Evolutionary conservation across 2,329 filamentous ascomycete genomes (phyloP), one percentile per base, ranked within the genome.

Genomic region (Nectriaceae sp.): DNA sequence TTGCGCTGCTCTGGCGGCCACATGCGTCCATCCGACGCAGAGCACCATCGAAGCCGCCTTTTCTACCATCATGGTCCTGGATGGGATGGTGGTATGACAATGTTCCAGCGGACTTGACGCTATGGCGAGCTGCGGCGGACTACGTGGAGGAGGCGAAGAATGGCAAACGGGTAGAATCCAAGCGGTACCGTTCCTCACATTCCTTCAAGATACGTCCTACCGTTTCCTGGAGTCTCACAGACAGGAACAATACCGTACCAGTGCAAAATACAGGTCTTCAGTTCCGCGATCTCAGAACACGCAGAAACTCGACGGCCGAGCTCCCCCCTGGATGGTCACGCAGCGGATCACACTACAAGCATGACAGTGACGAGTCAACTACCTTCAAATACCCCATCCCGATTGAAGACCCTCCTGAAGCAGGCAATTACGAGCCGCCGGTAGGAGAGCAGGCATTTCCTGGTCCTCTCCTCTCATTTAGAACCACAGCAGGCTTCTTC

Each of bases 81-180:
- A 71, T 76, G 67, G 73, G 73, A 19, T 76, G 73, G 73, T 74
- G 71, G 67, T 74, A 72, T 46, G 73, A 75, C 47, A 70, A 68
- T 21, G 63, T 75, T 13, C 66, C 72, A 5, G 69, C 71, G 13
- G 73, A 75, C 44, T 52, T 75, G 47, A 63, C 60, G 5, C 60
- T 75, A 11, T 75, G 73, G 73, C 66, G 67, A 40, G 71, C 72
- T 1, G 69, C 71, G 2, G 70, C 70, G 8, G 73, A 75, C 54
- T 75, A 75, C 44, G 66, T 75, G 10, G 69, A 73, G 50, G 67
- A 71, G 21, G 63, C 69, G 5, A 62, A 58, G 10, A 52, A 62
- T 1, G 56, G 55, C 4, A 69, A 66, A 40, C 63, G 64, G 15
- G 66, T 66, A 2, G 61, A 60, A 13, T 52, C 58, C 3, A 69